These are phyloP conservation scores for Nepenthes alata DNA, from an alignment of 179 eudicot species.

Conservation along the genomic window DNA sequence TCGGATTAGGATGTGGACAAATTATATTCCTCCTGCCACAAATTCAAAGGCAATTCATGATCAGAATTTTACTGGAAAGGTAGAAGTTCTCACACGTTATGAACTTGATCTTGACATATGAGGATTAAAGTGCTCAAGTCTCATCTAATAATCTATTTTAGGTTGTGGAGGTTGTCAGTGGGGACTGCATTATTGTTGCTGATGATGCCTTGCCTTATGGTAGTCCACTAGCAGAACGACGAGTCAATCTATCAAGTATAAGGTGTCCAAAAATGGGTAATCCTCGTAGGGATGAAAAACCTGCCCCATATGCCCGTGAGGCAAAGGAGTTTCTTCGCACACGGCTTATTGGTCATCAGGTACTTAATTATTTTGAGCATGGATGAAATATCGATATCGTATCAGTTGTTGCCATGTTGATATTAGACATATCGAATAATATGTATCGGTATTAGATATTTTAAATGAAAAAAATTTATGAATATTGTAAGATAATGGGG, in stretches of 20 bases:
- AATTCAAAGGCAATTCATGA: constrained; percentile 88
- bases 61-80: constrained; percentile 96
- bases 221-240: constrained; percentile 77
- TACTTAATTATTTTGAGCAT: constrained; percentile 9
- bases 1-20: constrained; percentile 68
- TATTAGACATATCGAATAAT: too few relatives aligned
- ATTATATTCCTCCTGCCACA: constrained; percentile 69
- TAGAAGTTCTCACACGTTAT: constrained; percentile 11
- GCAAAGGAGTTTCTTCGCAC: constrained; percentile 84
- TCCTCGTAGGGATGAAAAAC: constrained; percentile 52
- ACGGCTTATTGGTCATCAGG: constrained; percentile 84
- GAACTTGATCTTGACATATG: not conserved
- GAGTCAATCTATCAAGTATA: constrained; percentile 93
- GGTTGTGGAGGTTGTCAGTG: constrained; percentile 96
- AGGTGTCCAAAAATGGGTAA: constrained; percentile 80
- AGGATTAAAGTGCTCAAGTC: constrained; percentile 2
- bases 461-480: too few relatives aligned
- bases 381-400: too few relatives aligned
- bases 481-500: too few relatives aligned
- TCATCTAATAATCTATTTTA: constrained; percentile 14
- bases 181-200: constrained; percentile 80
- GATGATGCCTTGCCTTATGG: constrained; percentile 90
- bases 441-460: too few relatives aligned
- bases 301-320: constrained; percentile 81
- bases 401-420: too few relatives aligned